Evolutionary conservation across 2,329 filamentous ascomycete genomes (phyloP).

Genomic region (Tolypocladium guangdongense): DNA sequence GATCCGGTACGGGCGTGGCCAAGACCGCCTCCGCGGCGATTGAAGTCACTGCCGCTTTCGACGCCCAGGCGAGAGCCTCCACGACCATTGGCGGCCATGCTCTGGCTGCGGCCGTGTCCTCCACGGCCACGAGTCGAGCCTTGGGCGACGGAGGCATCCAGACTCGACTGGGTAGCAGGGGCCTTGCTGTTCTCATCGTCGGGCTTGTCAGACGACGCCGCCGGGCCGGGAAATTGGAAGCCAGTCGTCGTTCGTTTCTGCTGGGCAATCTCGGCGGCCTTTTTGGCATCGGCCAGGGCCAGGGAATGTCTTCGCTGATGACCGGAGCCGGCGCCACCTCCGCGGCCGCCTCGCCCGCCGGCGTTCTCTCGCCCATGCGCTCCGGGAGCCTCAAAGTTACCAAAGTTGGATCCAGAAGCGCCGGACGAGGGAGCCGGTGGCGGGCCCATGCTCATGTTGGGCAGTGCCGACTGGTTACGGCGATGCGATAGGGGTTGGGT

Average conservation of each 20-base stretch:
- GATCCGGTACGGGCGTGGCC: conserved; percentile 73
- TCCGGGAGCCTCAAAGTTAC: conserved; percentile 59
- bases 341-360: conserved; percentile 58
- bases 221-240: conserved; percentile 86
- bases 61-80: conserved; percentile 60
- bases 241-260: conserved; percentile 90
- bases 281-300: conserved; percentile 90
- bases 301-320: conserved; percentile 93
- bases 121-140: conserved; percentile 42
- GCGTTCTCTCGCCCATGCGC: conserved; percentile 23
- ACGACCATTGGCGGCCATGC: conserved; percentile 69
- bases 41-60: conserved; percentile 47
- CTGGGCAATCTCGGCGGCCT: conserved; percentile 91
- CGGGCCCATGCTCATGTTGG: conserved; percentile 80
- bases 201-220: conserved; percentile 50
- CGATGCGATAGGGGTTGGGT: conserved; percentile 79
- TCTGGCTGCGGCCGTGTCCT: conserved; percentile 71
- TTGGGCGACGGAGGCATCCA: conserved; percentile 25
- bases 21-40: conserved; percentile 50
- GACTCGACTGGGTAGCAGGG: conserved; percentile 16
- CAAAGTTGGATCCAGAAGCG: conserved; percentile 67
- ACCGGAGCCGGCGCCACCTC: conserved; percentile 55
- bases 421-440: conserved; percentile 89
- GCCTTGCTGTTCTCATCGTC: conserved; percentile 32
- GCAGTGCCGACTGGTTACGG: conserved; percentile 94